Conservation (phyloP, 805 yeast genomes). For the Nakazawaea ambrosiae region DNA sequence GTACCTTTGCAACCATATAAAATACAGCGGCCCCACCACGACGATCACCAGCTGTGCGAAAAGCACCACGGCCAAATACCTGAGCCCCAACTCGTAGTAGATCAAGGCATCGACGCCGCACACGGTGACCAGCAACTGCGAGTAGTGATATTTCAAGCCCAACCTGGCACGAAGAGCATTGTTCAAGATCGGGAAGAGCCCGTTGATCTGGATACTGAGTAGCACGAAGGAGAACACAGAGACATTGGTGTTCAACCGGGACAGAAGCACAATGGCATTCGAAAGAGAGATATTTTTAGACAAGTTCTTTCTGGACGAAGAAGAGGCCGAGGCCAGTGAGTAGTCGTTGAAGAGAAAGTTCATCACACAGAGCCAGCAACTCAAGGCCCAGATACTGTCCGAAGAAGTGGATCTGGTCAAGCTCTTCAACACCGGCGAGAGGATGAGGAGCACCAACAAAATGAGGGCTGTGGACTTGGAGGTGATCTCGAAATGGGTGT, state of each 20-base stretch:
- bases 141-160: conserved; percentile 25
- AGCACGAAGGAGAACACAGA: conserved; percentile 81
- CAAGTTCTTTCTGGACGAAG: conserved; percentile 28
- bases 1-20: conserved; percentile 65
- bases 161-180: conserved; percentile 42
- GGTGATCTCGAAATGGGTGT: conserved; percentile 18
- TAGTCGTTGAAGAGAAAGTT: conserved; percentile 68
- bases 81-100: conserved; percentile 24
- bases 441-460: conserved; percentile 60
- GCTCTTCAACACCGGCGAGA: conserved; percentile 87
- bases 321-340: conserved; percentile 36
- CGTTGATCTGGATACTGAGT: conserved; percentile 62
- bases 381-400: conserved; percentile 91
- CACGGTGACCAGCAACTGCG: conserved; percentile 22
- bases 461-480: conserved; percentile 66
- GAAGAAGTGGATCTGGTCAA: conserved; percentile 83
- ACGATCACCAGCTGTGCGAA: conserved; percentile 38
- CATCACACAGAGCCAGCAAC: conserved; percentile 68
- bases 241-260: conserved; percentile 68
- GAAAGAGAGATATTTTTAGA: conserved; percentile 80
- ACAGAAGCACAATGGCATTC: conserved; percentile 84
- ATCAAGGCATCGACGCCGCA: conserved; percentile 26
- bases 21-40: conserved; percentile 62
- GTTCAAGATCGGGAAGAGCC: conserved; percentile 66
- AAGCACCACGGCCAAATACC: conserved; percentile 40